phyloP scores from a whole-genome alignment of 1,139 yeast species.

The Suhomyces chickasaworum region DNA sequence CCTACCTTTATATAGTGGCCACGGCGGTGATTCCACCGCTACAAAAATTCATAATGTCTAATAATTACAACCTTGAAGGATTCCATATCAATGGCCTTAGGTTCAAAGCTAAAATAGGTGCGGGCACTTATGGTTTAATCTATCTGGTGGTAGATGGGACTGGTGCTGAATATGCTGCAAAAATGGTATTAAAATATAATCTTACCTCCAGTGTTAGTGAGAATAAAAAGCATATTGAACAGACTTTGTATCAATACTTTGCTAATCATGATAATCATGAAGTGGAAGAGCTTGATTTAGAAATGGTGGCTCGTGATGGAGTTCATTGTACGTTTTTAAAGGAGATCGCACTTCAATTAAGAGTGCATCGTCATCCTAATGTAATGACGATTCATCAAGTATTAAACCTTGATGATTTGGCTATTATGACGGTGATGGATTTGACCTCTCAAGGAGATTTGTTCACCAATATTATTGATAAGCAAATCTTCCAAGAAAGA shows the following conservation, averaged over 20 bases:
- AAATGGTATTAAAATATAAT: constrained; percentile 61
- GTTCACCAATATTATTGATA: constrained; percentile 76
- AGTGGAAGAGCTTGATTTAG: constrained; percentile 42
- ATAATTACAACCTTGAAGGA: constrained; percentile 23
- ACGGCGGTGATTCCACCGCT: not conserved
- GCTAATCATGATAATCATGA: constrained; percentile 18
- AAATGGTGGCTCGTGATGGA: constrained; percentile 45
- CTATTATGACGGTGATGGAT: constrained; percentile 77
- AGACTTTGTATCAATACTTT: constrained; percentile 34
- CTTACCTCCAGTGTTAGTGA: constrained; percentile 27
- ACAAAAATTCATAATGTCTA: not conserved
- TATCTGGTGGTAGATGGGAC: constrained; percentile 63
- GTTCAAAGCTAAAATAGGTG: constrained; percentile 65
- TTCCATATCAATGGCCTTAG: constrained; percentile 42
- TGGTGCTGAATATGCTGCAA: constrained; percentile 64
- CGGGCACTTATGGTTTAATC: constrained; percentile 88
- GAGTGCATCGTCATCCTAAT: constrained; percentile 77
- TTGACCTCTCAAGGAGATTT: constrained; percentile 82
- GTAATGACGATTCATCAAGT: constrained; percentile 76
- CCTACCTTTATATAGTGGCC: not conserved
- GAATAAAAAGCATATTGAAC: constrained; percentile 37
- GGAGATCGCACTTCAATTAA: constrained; percentile 73
- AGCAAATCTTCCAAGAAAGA: constrained; percentile 47
- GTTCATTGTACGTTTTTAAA: constrained; percentile 51
- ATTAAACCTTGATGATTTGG: constrained; percentile 54